Evolutionary conservation across 2,329 filamentous ascomycete species (phyloP), one percentile per base, ranked within the genome.

Genomic region (Blastomyces gilchristii): DNA sequence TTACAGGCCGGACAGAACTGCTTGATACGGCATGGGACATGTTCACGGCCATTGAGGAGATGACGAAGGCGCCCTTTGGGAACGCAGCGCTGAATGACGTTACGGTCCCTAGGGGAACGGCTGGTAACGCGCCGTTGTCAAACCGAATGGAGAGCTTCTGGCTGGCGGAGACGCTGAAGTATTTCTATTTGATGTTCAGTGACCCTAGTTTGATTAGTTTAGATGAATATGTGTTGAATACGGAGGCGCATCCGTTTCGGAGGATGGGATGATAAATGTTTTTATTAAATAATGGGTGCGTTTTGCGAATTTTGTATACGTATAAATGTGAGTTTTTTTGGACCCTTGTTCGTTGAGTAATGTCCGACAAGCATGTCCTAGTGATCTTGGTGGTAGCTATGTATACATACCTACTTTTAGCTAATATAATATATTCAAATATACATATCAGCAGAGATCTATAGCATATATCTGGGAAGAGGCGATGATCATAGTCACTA

Each of bases 111-210:
- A 45, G 14, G 4, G 56, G 18, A 11, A 22, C 37, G 37, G 14
- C n/a, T 4, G 56, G 37, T n/a, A 22, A 45, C 0, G 62, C 62
- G 9, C n/a, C 16, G 5, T 52, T 64, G 8, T 34, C 60, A 31
- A 83, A 91, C 72, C 79, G 81, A 68, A 92, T 93, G 89, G 88
- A 96, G 78, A 92, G 88, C 71, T 96, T 95, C 75, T 96, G 91
- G 90, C 80, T 91, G 65, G 89, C 89, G 3, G 91, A 96, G 80
- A 96, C 91, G 49, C 79, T 96, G 69, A 96, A 96, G 79, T 96
- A 96, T 72, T 96, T 94, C 68, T 96, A 91, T 73, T 75, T 96
- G 63, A 80, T 96, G 60, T 96, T 89, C 72, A 85, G 85, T 25
- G 82, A 86, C 62, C 86, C 88, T 0, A 79, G 82, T 18, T 68